Evolutionary conservation across 1,139 yeast genomes (phyloP).

Genomic region (Yamadazyma atmosphaerica): DNA sequence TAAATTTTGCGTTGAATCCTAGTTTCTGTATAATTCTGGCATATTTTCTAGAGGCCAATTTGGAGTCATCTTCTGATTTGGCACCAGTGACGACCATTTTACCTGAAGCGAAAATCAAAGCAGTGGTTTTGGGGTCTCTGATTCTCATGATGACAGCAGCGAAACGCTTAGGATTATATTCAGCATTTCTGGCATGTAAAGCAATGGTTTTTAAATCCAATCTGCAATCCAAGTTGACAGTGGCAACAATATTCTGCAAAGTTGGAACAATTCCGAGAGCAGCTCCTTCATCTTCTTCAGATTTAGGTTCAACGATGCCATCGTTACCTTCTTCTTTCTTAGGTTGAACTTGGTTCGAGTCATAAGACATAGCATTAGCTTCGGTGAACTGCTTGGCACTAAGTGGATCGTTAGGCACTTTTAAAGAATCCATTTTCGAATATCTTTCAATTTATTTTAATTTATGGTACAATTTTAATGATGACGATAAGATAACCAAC

Average conservation of each 20-base stretch:
- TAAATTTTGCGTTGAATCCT: slow-evolving; percentile 94
- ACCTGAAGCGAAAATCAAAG: slow-evolving; percentile 96
- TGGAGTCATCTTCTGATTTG: slow-evolving; percentile 95
- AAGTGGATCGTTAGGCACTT: slow-evolving; percentile 79
- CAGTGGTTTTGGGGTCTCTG: slow-evolving; percentile 98
- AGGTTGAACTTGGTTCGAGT: slow-evolving; percentile 22
- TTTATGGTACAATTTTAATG: slow-evolving; percentile 1
- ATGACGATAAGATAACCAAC: not conserved
- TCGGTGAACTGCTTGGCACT: slow-evolving; percentile 76
- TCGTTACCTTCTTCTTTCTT: slow-evolving; percentile 23
- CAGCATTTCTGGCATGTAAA: slow-evolving; percentile 98
- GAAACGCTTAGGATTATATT: slow-evolving; percentile 95
- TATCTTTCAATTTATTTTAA: slow-evolving; percentile 1
- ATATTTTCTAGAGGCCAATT: slow-evolving; percentile 93
- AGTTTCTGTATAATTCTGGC: slow-evolving; percentile 97
- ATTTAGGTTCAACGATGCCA: slow-evolving; percentile 40
- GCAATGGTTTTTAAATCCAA: slow-evolving; percentile 96
- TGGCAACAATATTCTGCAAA: slow-evolving; percentile 94
- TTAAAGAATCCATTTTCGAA: slow-evolving; percentile 63
- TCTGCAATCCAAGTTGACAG: slow-evolving; percentile 95
- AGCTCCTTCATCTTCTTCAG: slow-evolving; percentile 62
- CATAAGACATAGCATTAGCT: slow-evolving; percentile 59
- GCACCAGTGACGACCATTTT: slow-evolving; percentile 99
- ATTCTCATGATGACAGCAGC: slow-evolving; percentile 99
- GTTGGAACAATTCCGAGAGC: slow-evolving; percentile 96